Base-by-base conservation (phyloP, 2,329 filamentous ascomycete species). In the Fusarium floridanum region DNA sequence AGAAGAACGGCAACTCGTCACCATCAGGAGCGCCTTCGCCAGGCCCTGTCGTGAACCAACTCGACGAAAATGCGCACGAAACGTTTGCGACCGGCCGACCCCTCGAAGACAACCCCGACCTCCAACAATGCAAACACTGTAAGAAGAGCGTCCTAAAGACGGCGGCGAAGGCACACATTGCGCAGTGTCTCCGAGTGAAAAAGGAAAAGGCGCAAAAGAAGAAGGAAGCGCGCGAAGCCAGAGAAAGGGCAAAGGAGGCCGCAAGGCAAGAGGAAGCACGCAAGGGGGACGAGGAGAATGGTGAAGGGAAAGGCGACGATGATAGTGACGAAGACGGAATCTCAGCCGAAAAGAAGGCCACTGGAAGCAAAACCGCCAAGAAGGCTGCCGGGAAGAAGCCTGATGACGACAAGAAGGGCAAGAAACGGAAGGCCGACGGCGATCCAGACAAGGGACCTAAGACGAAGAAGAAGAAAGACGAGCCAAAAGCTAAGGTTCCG, bases 401-500 rank as follows among this genome's bases (percentile, higher is more conserved):
- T 11, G 90, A 90, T 48, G 88, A 90, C 10, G 91, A 91, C 61
- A 89, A 89, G 69, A 92, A 92, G 78, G 91, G 92, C 57, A 95
- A 95, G 86, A 95, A 95, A 84, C 88, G 93, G 68, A 95, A 95
- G 83, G 92, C 93, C 9, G 92, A 94, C 64, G 89, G 86, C 9
- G 92, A 95, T 76, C 89, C 90, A n/a, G 93, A 95, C 63, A 97
- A 97, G 84, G 93, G 90, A 17, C 93, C 93, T 1, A 97, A 96
- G 83, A 90, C 92, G 75, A 97, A 97, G 87, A 98, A 97, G 87
- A 97, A 97, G 87, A 97, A 97, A 85, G 95, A 98, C 72, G 95
- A 97, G 80, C 92, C 92, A 1, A 97, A 97, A 81, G 88, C 92
- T 22, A 97, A 97, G 83, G 88, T 90, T 1, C 89, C 94, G 0